Evolutionary conservation across 2,329 filamentous ascomycete genomes (phyloP), one percentile per base, ranked within the genome.

Genomic region (Xylariaceae sp.): DNA sequence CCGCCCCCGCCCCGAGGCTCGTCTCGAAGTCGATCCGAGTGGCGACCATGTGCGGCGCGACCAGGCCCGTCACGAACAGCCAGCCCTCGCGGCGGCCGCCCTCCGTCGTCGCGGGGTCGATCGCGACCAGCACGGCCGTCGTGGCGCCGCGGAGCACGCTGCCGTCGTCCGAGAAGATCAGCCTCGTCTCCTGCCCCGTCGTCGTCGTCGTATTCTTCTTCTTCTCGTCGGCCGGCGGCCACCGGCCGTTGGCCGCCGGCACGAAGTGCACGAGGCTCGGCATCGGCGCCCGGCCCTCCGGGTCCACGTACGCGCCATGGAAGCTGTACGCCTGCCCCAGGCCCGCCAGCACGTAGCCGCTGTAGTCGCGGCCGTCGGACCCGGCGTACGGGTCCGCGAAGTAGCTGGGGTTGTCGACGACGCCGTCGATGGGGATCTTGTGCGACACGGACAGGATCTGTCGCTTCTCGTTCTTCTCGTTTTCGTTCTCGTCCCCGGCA

Each of bases 121-220:
- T 65, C 0, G 65, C 63, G 2, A 80, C 60, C 27, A 80, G 37
- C 0, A 77, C 63, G 0, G 70, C 70, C 0, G 64, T 58, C 36
- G 70, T 77, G 0, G 63, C 64, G 5, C 59, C 64, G 9, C 72
- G 58, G 17, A 79, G 55, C 12, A 56, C 57, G 0, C 49, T 55
- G 1, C 75, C 71, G 31, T 79, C 72, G 40, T 80, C 76, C 28
- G 73, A 63, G 37, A 79, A 77, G 0, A 80, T 29, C 2, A 75
- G 31, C 22, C 17, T 44, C 3, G 28, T 30, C n/a, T 51, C 57
- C 14, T 58, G 64, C 31, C 65, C 57, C 64, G 66, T 72, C 2
- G 27, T 21, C 15, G 19, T 26, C 5, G 17, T 33, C 28, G 35
- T 38, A 19, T 35, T 21, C 32, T 37, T 31, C n/a, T n/a, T n/a